These are phyloP conservation scores for Sarcodon aspratus DNA, from an alignment of 768 basidiomycete genomes.

Conservation along the genomic window DNA sequence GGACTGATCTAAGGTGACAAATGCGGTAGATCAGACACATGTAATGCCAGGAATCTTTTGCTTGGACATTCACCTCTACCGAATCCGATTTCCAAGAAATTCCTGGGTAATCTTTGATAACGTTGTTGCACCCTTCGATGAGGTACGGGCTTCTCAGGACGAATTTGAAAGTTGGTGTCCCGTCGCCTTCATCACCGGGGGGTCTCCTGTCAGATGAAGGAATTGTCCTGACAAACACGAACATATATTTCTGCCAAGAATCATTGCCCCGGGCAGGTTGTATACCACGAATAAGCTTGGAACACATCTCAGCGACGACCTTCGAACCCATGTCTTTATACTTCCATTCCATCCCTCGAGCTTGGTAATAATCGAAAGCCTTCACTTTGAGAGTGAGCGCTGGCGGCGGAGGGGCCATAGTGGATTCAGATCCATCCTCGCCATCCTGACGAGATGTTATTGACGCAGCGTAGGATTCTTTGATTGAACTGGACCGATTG, in stretches of 20 bases:
- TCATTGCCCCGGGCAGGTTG: slow-evolving; percentile 35
- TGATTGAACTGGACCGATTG: background rate
- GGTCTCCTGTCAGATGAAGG: slow-evolving; percentile 14
- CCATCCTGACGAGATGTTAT: background rate
- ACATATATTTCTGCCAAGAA: slow-evolving; percentile 45
- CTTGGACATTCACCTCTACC: slow-evolving; percentile 28
- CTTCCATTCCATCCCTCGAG: slow-evolving; percentile 49
- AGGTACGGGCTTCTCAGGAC: slow-evolving; percentile 50
- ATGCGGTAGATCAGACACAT: background rate
- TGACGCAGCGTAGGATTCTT: too few species aligned
- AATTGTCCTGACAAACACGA: slow-evolving; percentile 44
- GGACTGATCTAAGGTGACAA: slow-evolving; percentile 34
- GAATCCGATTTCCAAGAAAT: slow-evolving; percentile 52
- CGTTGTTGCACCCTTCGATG: slow-evolving; percentile 43
- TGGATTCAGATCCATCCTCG: background rate
- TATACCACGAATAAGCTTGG: background rate
- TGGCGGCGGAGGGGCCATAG: slow-evolving; percentile 20
- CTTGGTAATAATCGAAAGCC: slow-evolving; percentile 42
- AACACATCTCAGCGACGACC: slow-evolving; percentile 31
- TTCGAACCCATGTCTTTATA: slow-evolving; percentile 48
- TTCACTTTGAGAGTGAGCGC: slow-evolving; percentile 44
- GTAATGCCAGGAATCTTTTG: background rate
- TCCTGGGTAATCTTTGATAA: slow-evolving; percentile 46
- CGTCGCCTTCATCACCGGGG: slow-evolving; percentile 16
- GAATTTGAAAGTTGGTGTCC: slow-evolving; percentile 36